A percentile compares a stretch with the other conserved stretches of the same genome.
Conservation (phyloP, 805 yeast genomes). For the Wickerhamiella australiensis region DNA sequence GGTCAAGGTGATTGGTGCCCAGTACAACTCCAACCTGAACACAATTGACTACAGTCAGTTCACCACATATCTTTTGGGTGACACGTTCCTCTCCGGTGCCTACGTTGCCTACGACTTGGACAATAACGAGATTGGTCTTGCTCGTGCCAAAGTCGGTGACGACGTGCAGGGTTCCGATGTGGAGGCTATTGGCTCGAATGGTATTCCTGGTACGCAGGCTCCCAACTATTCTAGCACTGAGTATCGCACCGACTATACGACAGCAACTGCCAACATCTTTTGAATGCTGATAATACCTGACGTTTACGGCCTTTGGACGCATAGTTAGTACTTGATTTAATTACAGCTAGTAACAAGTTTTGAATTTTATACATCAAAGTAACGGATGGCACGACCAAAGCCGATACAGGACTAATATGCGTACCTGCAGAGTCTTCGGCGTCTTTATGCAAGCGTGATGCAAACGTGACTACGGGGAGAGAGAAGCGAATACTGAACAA, state of each 20-base stretch:
- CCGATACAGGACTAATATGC: neutral
- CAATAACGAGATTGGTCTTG: slow-evolving; percentile 42
- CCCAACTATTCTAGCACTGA: slow-evolving; percentile 19
- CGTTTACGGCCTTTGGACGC: too few species aligned
- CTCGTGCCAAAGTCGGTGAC: slow-evolving; percentile 22
- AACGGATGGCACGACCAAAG: too few species aligned
- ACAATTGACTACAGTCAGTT: neutral
- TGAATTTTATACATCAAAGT: too few species aligned
- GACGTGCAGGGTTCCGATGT: slow-evolving; percentile 16
- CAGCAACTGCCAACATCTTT: neutral
- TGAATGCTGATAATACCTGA: neutral
- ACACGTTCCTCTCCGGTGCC: slow-evolving; percentile 48
- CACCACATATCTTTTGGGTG: slow-evolving; percentile 41
- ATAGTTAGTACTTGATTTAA: too few species aligned
- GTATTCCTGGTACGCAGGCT: slow-evolving; percentile 23
- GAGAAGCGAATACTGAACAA: neutral
- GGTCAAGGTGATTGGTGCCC: slow-evolving; percentile 15
- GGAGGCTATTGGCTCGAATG: slow-evolving; percentile 16
- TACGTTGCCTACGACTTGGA: slow-evolving; percentile 58
- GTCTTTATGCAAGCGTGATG: neutral
- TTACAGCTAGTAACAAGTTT: too few species aligned
- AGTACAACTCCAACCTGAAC: slow-evolving; percentile 11
- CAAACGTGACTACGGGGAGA: neutral
- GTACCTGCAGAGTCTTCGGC: neutral
- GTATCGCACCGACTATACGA: slow-evolving; percentile 9